phyloP scores from a whole-genome alignment of 1,284 basidiomycete genomes.

The Microbotryum saponariae region DNA sequence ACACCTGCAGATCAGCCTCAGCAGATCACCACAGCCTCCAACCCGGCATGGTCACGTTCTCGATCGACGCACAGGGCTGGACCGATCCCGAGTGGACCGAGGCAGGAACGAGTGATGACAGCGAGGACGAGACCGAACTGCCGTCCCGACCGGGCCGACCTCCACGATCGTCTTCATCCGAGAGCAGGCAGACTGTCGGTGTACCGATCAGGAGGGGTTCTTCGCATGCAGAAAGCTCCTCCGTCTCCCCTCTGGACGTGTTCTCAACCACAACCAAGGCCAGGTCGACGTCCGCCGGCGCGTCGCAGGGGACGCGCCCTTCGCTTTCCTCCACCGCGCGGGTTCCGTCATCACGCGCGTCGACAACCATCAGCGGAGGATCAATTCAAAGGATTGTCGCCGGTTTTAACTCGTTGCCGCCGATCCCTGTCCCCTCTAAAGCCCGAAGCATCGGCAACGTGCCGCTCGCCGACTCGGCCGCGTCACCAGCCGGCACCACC shows the following conservation, averaged over 20 bases:
- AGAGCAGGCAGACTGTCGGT: not conserved
- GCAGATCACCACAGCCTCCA: not conserved
- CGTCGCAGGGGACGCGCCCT: too few relatives aligned
- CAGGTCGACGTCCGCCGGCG: too few relatives aligned
- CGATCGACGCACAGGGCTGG: slow-evolving; percentile 7
- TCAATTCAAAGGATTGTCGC: slow-evolving; percentile 30
- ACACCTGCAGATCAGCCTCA: too few relatives aligned
- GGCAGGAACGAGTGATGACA: slow-evolving; percentile 10
- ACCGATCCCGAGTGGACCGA: slow-evolving; percentile 29
- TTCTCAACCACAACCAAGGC: too few relatives aligned
- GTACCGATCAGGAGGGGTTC: too few relatives aligned
- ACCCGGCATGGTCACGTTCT: slow-evolving; percentile 2
- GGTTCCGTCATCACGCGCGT: slow-evolving; percentile 4
- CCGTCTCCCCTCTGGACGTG: too few relatives aligned
- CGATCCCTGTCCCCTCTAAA: slow-evolving; percentile 9
- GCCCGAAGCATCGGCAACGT: slow-evolving; percentile 19
- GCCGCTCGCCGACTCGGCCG: not conserved
- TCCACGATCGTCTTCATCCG: not conserved
- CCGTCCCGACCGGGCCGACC: not conserved
- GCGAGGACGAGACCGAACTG: not conserved
- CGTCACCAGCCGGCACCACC: not conserved
- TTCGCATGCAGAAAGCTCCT: too few relatives aligned
- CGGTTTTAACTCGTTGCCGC: slow-evolving; percentile 18
- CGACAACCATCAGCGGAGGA: slow-evolving; percentile 23
- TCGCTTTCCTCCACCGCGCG: too few relatives aligned